Evolutionary conservation across 441 rosid genomes (phyloP), one percentile per base, ranked within the genome.

Genomic region (Bruguiera hainesii): DNA sequence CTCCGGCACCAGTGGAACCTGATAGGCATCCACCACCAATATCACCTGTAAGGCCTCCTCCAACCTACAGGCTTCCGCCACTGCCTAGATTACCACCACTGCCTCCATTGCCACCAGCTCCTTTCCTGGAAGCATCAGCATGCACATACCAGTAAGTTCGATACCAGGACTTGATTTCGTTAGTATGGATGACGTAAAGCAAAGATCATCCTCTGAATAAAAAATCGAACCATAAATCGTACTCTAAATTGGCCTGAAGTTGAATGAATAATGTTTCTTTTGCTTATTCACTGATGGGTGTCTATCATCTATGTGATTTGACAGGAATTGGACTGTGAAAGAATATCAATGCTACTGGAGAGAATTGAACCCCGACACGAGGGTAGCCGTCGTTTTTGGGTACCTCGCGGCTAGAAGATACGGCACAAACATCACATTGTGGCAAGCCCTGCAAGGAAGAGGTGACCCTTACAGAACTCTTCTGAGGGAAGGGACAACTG

Each of bases 341-440:
- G 87, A 88, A 69, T 79, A 91, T 80, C 85, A 73, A 73, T 91
- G 97, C 77, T 80, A 87, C 74, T 91, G 98, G 98, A 91, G 82
- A 68, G 80, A 39, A 37, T 67, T 93, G 66, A 76, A 80, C 50
- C 98, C 93, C 0, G 90, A 91, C 53, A 68, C 79, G 16, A 87
- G 87, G 66, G 94, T 88, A 13, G 91, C 81, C 0, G 74, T 78
- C 7, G 85, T 85, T 0, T 94, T 94, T 29, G 97, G 97, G 37
- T 72, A 71, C 20, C 3, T 81, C 8, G 97, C 92, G 0, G 83
- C 79, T 4, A 78, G 79, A 59, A 76, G 69, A 76, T 91, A 87
- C 3, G 96, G 98, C 0, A 81, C 73, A 0, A 87, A 84, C 56
- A 77, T 89, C 73, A 87, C 97, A 4, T 71, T 89, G 51, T 69